Evolutionary conservation across 306 rosid species (phyloP).

Genomic region (Delonix regia): DNA sequence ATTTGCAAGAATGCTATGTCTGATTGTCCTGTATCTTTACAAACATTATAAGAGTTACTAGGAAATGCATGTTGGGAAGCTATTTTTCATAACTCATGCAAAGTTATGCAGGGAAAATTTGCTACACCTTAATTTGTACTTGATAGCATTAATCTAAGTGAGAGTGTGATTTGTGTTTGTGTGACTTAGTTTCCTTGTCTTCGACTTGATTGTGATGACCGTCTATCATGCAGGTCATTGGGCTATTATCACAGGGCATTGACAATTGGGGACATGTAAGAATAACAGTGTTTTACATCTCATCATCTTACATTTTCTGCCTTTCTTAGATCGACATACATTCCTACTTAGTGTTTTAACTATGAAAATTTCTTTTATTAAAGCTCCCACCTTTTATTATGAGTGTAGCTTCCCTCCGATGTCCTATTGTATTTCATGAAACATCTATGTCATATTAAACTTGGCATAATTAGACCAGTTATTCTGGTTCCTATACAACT

Average conservation of each 20-base stretch:
- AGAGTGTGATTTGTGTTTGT: constrained; percentile 1
- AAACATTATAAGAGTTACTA: background rate
- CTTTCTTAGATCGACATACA: constrained; percentile 15
- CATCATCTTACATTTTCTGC: background rate
- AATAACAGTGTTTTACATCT: constrained; percentile 4
- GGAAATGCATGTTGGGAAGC: constrained; percentile 16
- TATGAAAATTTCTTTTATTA: background rate
- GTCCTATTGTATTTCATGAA: background rate
- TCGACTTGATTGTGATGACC: constrained; percentile 20
- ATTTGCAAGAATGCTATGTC: background rate
- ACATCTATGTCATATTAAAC: background rate
- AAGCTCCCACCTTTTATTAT: background rate
- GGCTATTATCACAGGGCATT: constrained; percentile 74
- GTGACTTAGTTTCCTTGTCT: background rate
- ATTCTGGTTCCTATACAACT: background rate
- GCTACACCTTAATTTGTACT: constrained; percentile 10
- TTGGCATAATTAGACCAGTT: background rate
- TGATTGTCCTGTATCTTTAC: background rate
- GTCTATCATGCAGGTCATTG: constrained; percentile 67
- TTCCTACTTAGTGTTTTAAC: background rate
- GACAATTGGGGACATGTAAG: constrained; percentile 99
- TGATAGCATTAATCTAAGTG: background rate
- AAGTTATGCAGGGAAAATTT: constrained; percentile 15
- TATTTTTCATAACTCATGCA: background rate
- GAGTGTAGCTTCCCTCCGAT: background rate